These are phyloP conservation scores for Ogataea glucozyma DNA, from an alignment of 805 yeast genomes.

Conservation along the genomic window DNA sequence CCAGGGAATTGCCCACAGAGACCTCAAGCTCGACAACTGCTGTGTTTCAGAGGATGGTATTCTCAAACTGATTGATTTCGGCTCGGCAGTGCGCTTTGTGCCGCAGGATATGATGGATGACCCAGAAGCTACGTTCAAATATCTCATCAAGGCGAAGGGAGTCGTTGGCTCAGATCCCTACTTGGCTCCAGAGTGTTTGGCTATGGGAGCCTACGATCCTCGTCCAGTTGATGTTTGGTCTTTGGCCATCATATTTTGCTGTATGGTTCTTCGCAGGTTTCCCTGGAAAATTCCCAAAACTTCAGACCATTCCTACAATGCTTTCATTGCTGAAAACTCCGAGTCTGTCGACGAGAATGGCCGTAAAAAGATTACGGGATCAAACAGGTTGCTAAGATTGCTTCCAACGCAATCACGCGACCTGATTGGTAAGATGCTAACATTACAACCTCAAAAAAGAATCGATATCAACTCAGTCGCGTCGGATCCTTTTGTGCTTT, in stretches of 20 bases:
- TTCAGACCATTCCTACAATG: constrained; percentile 70
- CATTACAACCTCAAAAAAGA: constrained; percentile 57
- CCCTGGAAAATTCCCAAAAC: constrained; percentile 95
- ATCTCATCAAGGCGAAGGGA: constrained; percentile 70
- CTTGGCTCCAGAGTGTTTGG: constrained; percentile 87
- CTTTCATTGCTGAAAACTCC: constrained; percentile 46
- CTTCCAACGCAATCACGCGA: constrained; percentile 68
- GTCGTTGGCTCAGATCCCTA: constrained; percentile 96
- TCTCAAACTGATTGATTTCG: constrained; percentile 88
- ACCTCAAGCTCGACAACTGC: constrained; percentile 89
- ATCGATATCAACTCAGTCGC: constrained; percentile 57
- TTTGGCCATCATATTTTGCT: constrained; percentile 85
- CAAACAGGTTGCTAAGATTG: constrained; percentile 67
- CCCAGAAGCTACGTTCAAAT: constrained; percentile 34
- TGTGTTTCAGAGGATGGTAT: constrained; percentile 76
- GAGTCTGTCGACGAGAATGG: constrained; percentile 31
- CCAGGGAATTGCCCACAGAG: constrained; percentile 90
- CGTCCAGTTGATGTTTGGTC: constrained; percentile 92
- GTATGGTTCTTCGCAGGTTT: constrained; percentile 82
- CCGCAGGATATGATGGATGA: constrained; percentile 39
- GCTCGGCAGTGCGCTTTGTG: constrained; percentile 78
- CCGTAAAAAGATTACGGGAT: constrained; percentile 47
- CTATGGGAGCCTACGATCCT: constrained; percentile 65
- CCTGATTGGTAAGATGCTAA: constrained; percentile 66
- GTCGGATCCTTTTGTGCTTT: constrained; percentile 56